A percentile compares a stretch with the other conserved stretches of the same genome.
phyloP scores from a whole-genome alignment of 225 moss, liverwort and hornwort genomes.

The Rhytidiadelphus loreus region DNA sequence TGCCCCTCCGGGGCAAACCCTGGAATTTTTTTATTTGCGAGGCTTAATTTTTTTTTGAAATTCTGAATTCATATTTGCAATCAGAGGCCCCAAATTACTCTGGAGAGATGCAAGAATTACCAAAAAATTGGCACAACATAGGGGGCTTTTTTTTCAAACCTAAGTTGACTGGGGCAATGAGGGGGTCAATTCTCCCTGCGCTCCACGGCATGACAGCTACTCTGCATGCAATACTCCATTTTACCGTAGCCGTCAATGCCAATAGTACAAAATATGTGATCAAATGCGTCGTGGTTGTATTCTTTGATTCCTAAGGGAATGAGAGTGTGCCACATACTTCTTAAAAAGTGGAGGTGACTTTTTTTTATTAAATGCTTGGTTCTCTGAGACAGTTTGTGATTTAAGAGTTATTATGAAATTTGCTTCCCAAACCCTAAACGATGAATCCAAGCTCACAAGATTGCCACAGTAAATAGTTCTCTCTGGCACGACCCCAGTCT shows the following conservation, averaged over 20 bases:
- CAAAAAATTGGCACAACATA: no score
- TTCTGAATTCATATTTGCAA: no score
- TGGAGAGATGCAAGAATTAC: no score
- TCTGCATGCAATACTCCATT: no score
- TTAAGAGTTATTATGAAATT: slow-evolving; percentile 25
- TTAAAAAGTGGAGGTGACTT: not conserved
- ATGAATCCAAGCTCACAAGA: no score
- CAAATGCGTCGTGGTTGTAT: not conserved
- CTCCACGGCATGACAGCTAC: not conserved
- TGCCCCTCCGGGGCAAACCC: no score
- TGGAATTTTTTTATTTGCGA: no score
- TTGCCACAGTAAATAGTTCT: no score
- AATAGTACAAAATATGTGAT: not conserved
- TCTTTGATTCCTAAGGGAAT: not conserved
- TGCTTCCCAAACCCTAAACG: not conserved
- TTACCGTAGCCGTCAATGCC: not conserved
- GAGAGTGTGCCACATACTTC: not conserved
- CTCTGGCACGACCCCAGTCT: no score
- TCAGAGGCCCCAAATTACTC: no score
- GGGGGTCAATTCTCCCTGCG: not conserved
- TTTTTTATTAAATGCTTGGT: not conserved
- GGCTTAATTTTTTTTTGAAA: no score
- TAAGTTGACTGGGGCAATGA: not conserved
- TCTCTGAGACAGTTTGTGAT: not conserved
- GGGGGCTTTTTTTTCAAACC: no score